Conservation (phyloP, 129 eudicot species). For the Solidago caesia region DNA sequence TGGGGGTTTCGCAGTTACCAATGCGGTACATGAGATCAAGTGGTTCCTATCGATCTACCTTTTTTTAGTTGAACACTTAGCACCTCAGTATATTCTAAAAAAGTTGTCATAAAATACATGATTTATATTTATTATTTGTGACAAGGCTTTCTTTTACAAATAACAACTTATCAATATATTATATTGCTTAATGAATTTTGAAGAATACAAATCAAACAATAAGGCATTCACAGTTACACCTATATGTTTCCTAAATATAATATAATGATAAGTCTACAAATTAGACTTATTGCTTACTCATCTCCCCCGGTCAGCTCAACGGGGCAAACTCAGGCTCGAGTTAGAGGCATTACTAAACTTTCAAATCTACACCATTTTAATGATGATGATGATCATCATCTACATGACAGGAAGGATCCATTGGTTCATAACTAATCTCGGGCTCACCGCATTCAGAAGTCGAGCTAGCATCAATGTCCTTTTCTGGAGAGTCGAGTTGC, state of each 20-base stretch:
- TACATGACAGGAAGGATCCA: conserved; percentile 1
- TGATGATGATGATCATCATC: conserved; percentile 18
- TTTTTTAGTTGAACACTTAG: no score
- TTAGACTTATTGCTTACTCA: neutral
- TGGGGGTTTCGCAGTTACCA: no score
- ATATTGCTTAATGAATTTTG: neutral
- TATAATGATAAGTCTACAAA: neutral
- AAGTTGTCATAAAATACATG: no score
- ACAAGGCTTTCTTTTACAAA: neutral
- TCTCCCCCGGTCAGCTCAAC: conserved; percentile 19
- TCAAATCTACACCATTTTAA: conserved; percentile 2
- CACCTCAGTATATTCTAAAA: no score
- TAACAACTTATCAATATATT: neutral
- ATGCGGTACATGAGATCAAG: no score
- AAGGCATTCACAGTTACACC: neutral
- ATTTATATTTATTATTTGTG: no score
- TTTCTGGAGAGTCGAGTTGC: conserved; percentile 65
- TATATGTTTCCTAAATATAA: neutral
- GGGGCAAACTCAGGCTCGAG: conserved; percentile 5
- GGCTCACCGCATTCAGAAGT: conserved; percentile 44
- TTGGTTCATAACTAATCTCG: neutral
- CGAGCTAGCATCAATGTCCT: conserved; percentile 68
- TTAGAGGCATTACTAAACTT: neutral
- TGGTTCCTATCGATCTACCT: no score
- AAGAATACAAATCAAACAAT: neutral